Percentiles rank a stretch among this genome's conserved stretches.
Conservation (phyloP, 257 asterid genomes). For the Ajuga chamaepitys region DNA sequence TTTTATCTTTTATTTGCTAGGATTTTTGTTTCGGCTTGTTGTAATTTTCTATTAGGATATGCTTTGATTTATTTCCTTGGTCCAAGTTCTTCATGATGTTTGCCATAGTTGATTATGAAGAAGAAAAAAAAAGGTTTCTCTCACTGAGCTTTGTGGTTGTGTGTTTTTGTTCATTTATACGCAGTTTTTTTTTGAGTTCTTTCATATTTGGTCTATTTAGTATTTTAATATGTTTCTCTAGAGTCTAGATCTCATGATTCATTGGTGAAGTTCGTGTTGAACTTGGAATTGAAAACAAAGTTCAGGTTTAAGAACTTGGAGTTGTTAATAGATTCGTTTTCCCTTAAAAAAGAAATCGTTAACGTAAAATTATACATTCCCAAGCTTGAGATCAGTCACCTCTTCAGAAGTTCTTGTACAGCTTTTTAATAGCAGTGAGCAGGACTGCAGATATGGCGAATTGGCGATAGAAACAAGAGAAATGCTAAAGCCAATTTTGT, state of each 20-base stretch:
- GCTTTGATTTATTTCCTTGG: too few relatives aligned
- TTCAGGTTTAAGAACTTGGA: not conserved
- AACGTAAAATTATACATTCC: not conserved
- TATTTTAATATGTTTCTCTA: conserved; percentile 1
- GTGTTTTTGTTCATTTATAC: too few relatives aligned
- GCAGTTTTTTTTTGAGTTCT: too few relatives aligned
- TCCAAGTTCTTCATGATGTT: too few relatives aligned
- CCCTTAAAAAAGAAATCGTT: not conserved
- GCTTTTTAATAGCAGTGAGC: not conserved
- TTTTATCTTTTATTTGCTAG: not conserved
- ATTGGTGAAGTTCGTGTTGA: not conserved
- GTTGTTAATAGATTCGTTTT: not conserved
- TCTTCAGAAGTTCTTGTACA: conserved; percentile 1
- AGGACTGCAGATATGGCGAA: too few relatives aligned
- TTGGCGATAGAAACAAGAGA: not conserved
- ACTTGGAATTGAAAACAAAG: not conserved
- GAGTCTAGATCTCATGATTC: conserved; percentile 24
- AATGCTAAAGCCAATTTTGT: not conserved
- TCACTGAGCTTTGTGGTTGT: too few relatives aligned
- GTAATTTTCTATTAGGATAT: too few relatives aligned
- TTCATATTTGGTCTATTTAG: not conserved
- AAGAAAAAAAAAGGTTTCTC: too few relatives aligned
- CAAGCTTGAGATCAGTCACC: conserved; percentile 6
- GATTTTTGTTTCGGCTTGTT: not conserved
- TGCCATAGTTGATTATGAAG: too few relatives aligned